phyloP scores from a whole-genome alignment of 805 yeast species.

The Teunomyces funiuensis region DNA sequence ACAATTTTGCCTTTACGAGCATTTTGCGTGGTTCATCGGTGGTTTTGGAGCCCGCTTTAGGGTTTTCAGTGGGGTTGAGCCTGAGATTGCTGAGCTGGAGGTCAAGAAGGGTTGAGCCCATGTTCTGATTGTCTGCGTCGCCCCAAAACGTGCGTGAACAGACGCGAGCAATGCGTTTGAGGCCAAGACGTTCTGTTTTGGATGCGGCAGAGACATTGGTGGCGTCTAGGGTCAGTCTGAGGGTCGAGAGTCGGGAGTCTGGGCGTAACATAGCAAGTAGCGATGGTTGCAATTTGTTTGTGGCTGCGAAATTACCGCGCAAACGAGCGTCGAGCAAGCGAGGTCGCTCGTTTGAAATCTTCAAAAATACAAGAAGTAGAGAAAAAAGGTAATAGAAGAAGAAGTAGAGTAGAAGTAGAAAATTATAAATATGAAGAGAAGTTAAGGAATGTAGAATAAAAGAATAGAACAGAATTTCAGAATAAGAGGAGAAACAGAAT shows the following conservation, averaged over 20 bases:
- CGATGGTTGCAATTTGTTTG: conserved; percentile 4
- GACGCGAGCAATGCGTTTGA: conserved; percentile 8
- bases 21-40: background rate
- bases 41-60: background rate
- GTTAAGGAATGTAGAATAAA: too few species aligned
- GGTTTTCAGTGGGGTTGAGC: background rate
- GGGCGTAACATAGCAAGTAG: conserved; percentile 7
- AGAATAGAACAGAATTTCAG: too few species aligned
- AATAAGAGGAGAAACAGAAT: too few species aligned
- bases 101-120: background rate
- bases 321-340: too few species aligned
- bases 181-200: conserved; percentile 7
- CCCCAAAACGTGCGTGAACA: conserved; percentile 6
- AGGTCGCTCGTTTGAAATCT: too few species aligned
- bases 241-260: background rate
- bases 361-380: background rate
- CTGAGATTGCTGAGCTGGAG: background rate
- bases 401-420: too few species aligned
- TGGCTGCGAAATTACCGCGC: conserved; percentile 1
- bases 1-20: background rate
- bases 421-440: too few species aligned
- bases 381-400: background rate
- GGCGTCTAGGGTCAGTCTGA: background rate
- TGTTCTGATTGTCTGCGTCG: background rate
- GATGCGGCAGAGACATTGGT: background rate